phyloP scores from a whole-genome alignment of 257 asterid species.

The Echites panduratus region DNA sequence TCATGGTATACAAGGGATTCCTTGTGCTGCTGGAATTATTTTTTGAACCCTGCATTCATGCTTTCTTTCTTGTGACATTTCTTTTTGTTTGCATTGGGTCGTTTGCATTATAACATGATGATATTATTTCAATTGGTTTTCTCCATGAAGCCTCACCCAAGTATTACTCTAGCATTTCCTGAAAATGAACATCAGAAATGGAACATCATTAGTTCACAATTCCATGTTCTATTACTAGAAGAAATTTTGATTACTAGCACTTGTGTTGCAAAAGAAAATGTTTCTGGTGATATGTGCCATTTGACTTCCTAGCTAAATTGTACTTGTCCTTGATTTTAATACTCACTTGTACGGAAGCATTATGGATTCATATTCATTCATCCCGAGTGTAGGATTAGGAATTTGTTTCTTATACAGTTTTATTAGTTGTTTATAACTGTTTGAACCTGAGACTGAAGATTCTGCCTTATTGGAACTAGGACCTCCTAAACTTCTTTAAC shows the following conservation, averaged over 20 bases:
- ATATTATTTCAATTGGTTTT: not conserved
- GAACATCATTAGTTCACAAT: not conserved
- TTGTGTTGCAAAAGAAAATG: not conserved
- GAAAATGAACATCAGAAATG: not conserved
- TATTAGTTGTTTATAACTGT: too few species aligned
- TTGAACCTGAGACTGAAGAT: not conserved
- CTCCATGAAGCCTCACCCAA: not conserved
- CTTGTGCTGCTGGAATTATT: not conserved
- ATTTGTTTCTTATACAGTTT: too few species aligned
- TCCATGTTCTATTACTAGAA: not conserved
- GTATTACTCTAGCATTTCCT: not conserved
- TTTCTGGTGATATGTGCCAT: not conserved
- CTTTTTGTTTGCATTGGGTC: not conserved
- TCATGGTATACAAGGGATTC: not conserved
- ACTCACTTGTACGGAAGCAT: not conserved
- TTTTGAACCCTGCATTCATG: not conserved
- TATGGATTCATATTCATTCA: not conserved
- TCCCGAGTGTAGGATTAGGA: not conserved
- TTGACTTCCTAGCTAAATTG: too few species aligned
- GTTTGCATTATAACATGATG: not conserved
- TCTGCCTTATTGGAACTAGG: not conserved
- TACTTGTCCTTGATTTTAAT: not conserved
- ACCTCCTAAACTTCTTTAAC: not conserved
- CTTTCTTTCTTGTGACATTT: not conserved
- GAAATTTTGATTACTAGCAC: too few species aligned